A percentile compares a stretch with the other conserved stretches of the same genome.
These are phyloP conservation scores for Xylaria sp. DNA, from an alignment of 2,329 filamentous ascomycete genomes.

Conservation along the genomic window DNA sequence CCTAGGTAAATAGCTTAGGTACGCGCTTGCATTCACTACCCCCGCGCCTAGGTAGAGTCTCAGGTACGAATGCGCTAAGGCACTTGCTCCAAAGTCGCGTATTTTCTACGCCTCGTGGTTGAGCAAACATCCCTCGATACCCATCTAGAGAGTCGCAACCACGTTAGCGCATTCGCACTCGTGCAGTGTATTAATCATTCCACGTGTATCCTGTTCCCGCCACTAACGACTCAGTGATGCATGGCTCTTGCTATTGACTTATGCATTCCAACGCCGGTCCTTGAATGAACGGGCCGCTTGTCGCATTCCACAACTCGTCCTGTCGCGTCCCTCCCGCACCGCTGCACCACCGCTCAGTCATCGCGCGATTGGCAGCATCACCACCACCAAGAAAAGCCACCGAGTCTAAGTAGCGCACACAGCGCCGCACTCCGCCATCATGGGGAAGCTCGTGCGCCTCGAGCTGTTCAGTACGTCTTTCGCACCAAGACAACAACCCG, in stretches of 20 bases:
- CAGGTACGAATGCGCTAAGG: neutral
- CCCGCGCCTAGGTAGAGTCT: constrained; percentile 30
- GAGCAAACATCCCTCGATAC: constrained; percentile 16
- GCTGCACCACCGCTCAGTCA: neutral
- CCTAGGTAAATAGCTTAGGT: neutral
- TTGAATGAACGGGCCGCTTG: constrained; percentile 30
- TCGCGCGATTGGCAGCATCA: neutral
- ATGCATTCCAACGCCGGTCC: constrained; percentile 28
- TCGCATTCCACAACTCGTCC: constrained; percentile 31
- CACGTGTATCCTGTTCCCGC: neutral
- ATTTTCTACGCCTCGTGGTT: constrained; percentile 6
- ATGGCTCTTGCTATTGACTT: constrained; percentile 17
- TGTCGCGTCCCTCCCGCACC: constrained; percentile 25
- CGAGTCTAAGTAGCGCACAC: constrained; percentile 23
- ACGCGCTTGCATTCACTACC: constrained; percentile 27
- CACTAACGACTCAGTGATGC: constrained; percentile 19
- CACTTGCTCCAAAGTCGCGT: constrained; percentile 33
- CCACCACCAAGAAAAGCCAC: constrained; percentile 14
- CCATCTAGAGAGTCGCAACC: constrained; percentile 18
- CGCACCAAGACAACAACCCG: constrained; percentile 28
- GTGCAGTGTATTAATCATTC: neutral
- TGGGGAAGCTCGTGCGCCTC: constrained; percentile 96
- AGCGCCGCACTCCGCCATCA: constrained; percentile 58
- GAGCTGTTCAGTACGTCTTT: constrained; percentile 77
- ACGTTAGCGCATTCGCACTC: constrained; percentile 19